Evolutionary conservation across 768 basidiomycete genomes (phyloP).

Genomic region (Boletus eberwhitei): DNA sequence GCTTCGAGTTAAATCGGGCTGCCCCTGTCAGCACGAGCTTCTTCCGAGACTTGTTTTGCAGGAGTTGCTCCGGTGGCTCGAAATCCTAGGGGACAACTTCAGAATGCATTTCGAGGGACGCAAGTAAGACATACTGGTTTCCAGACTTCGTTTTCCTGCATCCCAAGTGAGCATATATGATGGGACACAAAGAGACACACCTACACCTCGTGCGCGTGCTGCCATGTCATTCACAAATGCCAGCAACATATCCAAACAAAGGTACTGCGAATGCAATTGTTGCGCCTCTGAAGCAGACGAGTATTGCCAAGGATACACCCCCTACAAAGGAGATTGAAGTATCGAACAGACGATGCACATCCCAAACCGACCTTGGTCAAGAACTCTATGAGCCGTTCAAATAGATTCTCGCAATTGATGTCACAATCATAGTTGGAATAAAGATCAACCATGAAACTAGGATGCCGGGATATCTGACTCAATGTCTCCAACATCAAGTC

Average conservation of each 20-base stretch:
- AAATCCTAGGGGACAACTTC: slow-evolving; percentile 42
- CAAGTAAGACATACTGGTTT: slow-evolving; percentile 45
- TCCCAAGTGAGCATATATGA: slow-evolving; percentile 8
- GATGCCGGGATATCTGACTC: slow-evolving; percentile 72
- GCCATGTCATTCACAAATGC: slow-evolving; percentile 89
- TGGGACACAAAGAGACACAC: slow-evolving; percentile 28
- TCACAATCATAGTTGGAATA: slow-evolving; percentile 98
- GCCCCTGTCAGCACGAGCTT: slow-evolving; percentile 82
- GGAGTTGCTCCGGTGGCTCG: slow-evolving; percentile 53
- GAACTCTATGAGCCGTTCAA: slow-evolving; percentile 86
- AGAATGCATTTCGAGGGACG: slow-evolving; percentile 1
- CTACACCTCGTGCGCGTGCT: slow-evolving; percentile 50
- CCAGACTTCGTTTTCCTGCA: slow-evolving; percentile 54
- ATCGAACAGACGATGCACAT: not conserved
- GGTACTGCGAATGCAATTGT: slow-evolving; percentile 75
- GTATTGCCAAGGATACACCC: slow-evolving; percentile 72
- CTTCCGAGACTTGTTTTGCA: slow-evolving; percentile 78
- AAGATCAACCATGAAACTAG: slow-evolving; percentile 93
- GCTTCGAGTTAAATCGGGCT: slow-evolving; percentile 86
- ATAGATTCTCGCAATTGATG: slow-evolving; percentile 93
- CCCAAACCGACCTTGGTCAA: slow-evolving; percentile 65
- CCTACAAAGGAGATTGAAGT: slow-evolving; percentile 40
- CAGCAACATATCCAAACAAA: slow-evolving; percentile 85
- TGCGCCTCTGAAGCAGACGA: slow-evolving; percentile 57
- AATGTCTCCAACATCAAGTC: slow-evolving; percentile 89